phyloP scores from a whole-genome alignment of 1,284 basidiomycete genomes.

The Cerioporus squamosus region DNA sequence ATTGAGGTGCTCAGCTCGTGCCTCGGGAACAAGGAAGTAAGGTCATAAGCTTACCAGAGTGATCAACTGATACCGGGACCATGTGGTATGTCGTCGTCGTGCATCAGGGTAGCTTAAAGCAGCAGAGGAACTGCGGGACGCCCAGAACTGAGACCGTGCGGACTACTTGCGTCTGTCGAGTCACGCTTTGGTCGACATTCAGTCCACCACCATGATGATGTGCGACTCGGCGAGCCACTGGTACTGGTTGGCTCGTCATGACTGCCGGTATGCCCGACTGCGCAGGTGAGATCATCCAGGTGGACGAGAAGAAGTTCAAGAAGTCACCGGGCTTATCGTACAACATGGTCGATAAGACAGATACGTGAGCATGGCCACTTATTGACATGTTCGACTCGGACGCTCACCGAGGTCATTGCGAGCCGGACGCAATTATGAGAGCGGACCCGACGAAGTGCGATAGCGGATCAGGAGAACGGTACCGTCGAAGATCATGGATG shows the following conservation, averaged over 20 bases:
- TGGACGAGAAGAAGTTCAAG: neutral
- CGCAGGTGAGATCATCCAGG: neutral
- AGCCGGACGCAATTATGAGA: too few relatives aligned
- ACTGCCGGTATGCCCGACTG: neutral
- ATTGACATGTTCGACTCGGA: too few relatives aligned
- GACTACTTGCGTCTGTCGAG: neutral
- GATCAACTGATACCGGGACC: conserved; percentile 22
- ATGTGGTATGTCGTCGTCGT: conserved; percentile 8
- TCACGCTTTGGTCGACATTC: neutral
- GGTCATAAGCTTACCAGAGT: conserved; percentile 16
- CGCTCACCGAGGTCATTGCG: too few relatives aligned
- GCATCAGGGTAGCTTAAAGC: conserved; percentile 1
- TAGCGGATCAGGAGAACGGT: too few relatives aligned
- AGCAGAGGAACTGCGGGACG: neutral
- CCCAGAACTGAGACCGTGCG: conserved; percentile 1
- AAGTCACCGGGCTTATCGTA: conserved; percentile 14
- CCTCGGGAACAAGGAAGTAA: neutral
- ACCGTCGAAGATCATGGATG: too few relatives aligned
- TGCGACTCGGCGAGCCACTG: too few relatives aligned
- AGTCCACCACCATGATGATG: neutral
- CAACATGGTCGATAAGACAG: neutral
- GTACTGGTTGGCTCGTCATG: neutral
- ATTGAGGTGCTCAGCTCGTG: conserved; percentile 4
- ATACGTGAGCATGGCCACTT: too few relatives aligned
- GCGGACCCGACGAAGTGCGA: too few relatives aligned